Evolutionary conservation across 2,329 filamentous ascomycete genomes (phyloP), one percentile per base, ranked within the genome.

Genomic region (Chrysoporthe austroafricana): DNA sequence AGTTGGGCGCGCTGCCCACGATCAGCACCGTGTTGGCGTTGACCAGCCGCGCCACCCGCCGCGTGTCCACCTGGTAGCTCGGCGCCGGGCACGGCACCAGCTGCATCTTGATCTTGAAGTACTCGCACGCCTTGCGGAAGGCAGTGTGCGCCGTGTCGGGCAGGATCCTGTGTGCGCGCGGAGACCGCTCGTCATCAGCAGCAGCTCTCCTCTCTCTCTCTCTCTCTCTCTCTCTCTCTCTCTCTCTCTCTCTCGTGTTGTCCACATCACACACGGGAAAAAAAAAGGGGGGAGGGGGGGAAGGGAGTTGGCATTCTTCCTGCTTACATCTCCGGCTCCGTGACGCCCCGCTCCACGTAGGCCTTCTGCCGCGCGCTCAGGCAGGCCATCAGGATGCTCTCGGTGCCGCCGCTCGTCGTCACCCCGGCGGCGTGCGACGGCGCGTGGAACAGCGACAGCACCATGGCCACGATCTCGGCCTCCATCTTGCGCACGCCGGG

Each of bases 401-500:
- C 96, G 0, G 96, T 97, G 61, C 96, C 96, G 70, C 96, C 96
- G 70, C 91, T 92, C 1, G 96, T 98, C 18, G 92, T 94, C 11
- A 96, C 93, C 70, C 96, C 96, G 5, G 92, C 94, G 42, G 90
- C 93, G 66, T 89, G 90, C n/a, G 89, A 83, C 3, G 96, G 96
- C 9, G 91, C 94, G 78, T 97, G 93, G 84, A 97, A 99, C 78
- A 99, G 82, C 57, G 88, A 87, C 70, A 97, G 83, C 42, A 96
- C 94, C 95, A 99, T 99, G 72, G 94, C 91, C 63, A 99, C 96
- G 70, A 99, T 84, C 82, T 99, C 96, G 57, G 96, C 95, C 83
- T 99, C 96, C 96, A 99, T 99, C 87, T 99, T 99, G 74, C 96
- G 86, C 63, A 99, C 94, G 39, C 95, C 96, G 18, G 96, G 96